Conservation (phyloP, 2,329 filamentous ascomycete genomes). For the Calonectria fujianensis region DNA sequence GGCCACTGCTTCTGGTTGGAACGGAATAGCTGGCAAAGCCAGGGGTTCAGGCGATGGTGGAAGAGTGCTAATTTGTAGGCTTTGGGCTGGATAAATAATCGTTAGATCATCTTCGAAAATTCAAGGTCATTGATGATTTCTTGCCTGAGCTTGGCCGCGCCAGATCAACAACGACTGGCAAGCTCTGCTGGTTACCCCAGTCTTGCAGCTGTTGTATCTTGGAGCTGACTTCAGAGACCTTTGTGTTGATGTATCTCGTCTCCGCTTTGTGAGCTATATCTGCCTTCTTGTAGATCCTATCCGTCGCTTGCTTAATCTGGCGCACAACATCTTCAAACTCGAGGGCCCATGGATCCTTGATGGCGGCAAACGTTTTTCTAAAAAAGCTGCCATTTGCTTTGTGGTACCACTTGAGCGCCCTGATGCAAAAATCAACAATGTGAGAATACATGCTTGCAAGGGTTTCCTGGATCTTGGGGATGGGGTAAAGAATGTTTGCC, state of each 20-base stretch:
- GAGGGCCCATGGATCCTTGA: conserved; percentile 35
- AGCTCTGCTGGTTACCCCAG: neutral
- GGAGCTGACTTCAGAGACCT: conserved; percentile 23
- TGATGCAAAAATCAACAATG: conserved; percentile 43
- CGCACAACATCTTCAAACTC: conserved; percentile 41
- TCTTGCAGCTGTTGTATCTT: conserved; percentile 25
- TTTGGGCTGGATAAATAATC: neutral
- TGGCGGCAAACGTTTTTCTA: conserved; percentile 24
- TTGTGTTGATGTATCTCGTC: conserved; percentile 32
- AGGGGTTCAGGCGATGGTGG: neutral
- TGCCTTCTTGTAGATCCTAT: conserved; percentile 37
- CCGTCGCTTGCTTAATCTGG: conserved; percentile 27
- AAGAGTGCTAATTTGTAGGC: neutral
- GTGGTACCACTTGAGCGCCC: conserved; percentile 35
- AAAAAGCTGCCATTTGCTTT: conserved; percentile 25
- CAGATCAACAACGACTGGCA: neutral
- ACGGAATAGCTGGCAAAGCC: neutral
- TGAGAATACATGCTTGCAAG: conserved; percentile 37
- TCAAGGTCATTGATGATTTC: no score
- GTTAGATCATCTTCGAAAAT: neutral
- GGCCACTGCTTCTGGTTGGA: conserved; percentile 22
- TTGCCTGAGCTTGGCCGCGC: neutral
- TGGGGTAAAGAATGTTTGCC: conserved; percentile 39
- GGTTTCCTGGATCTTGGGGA: conserved; percentile 35
- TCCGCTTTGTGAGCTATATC: conserved; percentile 39